A percentile compares a stretch with the other conserved stretches of the same genome.
Conservation (phyloP, 345 rosid species). For the Aquilaria sinensis region DNA sequence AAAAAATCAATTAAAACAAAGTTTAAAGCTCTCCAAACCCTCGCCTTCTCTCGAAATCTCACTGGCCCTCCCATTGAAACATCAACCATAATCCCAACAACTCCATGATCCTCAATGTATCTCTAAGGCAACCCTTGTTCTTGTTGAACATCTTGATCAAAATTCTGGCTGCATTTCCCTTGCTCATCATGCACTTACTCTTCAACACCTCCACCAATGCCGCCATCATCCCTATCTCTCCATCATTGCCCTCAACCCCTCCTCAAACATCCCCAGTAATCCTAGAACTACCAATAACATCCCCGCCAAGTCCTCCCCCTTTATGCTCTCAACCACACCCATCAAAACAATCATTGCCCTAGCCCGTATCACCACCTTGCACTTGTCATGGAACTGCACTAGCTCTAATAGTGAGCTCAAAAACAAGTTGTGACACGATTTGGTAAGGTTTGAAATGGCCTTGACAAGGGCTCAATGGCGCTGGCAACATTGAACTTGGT, state of each 20-base stretch:
- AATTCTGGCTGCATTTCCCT: slow-evolving; percentile 56
- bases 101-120: slow-evolving; percentile 34
- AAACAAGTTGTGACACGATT: slow-evolving; percentile 30
- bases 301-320: not conserved
- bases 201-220: slow-evolving; percentile 39
- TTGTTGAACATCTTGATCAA: slow-evolving; percentile 46
- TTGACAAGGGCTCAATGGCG: slow-evolving; percentile 32
- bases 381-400: slow-evolving; percentile 66
- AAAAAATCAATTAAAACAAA: too few species aligned
- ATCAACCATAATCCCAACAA: slow-evolving; percentile 37
- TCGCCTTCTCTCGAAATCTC: slow-evolving; percentile 41
- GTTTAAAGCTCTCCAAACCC: slow-evolving; percentile 9
- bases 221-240: slow-evolving; percentile 31
- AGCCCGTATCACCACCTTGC: slow-evolving; percentile 42
- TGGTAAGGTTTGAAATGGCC: slow-evolving; percentile 19
- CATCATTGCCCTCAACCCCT: slow-evolving; percentile 37
- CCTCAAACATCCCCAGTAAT: slow-evolving; percentile 40
- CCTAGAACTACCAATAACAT: slow-evolving; percentile 30
- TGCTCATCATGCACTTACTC: slow-evolving; percentile 47
- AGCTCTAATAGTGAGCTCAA: slow-evolving; percentile 50
- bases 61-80: slow-evolving; percentile 17
- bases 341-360: slow-evolving; percentile 33
- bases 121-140: slow-evolving; percentile 38
- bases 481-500: slow-evolving; percentile 59
- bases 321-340: slow-evolving; percentile 16